Conservation (phyloP, 2,329 filamentous ascomycete genomes). For the Xylaria sp. region DNA sequence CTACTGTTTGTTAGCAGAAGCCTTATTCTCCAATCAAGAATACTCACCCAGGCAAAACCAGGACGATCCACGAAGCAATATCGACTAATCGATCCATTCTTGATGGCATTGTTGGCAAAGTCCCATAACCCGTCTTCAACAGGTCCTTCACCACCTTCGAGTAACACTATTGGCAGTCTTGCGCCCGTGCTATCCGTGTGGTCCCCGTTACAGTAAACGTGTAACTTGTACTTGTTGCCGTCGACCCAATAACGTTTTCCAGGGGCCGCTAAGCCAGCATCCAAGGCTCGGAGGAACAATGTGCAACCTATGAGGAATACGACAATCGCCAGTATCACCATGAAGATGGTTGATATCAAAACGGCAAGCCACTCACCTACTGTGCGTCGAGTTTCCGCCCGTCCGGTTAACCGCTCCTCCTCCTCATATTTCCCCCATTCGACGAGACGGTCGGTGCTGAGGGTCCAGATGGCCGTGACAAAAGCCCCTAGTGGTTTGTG, state of each 20-base stretch:
- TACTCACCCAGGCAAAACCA: constrained; percentile 74
- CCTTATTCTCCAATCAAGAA: not conserved
- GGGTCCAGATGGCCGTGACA: constrained; percentile 77
- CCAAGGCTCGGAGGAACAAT: constrained; percentile 78
- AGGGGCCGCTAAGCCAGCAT: constrained; percentile 73
- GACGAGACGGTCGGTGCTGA: constrained; percentile 81
- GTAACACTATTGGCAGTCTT: constrained; percentile 76
- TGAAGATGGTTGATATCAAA: constrained; percentile 72
- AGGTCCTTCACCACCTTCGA: constrained; percentile 83
- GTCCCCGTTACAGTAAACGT: constrained; percentile 85
- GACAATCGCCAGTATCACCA: constrained; percentile 71
- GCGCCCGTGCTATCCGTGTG: constrained; percentile 60
- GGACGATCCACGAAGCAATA: constrained; percentile 98
- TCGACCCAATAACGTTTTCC: constrained; percentile 84
- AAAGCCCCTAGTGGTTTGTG: constrained; percentile 62
- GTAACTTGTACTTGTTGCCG: constrained; percentile 81
- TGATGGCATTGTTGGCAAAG: constrained; percentile 76
- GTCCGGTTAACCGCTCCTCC: constrained; percentile 88
- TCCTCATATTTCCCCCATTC: constrained; percentile 92
- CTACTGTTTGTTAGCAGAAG: constrained; percentile 37
- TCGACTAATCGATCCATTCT: constrained; percentile 80
- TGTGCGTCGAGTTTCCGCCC: constrained; percentile 82
- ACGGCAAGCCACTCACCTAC: constrained; percentile 85
- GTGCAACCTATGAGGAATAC: constrained; percentile 79
- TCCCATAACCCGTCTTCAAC: constrained; percentile 80